Percentiles rank a stretch among this genome's conserved stretches.
Evolutionary conservation across 257 asterid genomes (phyloP).

Genomic region (Capsicum pubescens): DNA sequence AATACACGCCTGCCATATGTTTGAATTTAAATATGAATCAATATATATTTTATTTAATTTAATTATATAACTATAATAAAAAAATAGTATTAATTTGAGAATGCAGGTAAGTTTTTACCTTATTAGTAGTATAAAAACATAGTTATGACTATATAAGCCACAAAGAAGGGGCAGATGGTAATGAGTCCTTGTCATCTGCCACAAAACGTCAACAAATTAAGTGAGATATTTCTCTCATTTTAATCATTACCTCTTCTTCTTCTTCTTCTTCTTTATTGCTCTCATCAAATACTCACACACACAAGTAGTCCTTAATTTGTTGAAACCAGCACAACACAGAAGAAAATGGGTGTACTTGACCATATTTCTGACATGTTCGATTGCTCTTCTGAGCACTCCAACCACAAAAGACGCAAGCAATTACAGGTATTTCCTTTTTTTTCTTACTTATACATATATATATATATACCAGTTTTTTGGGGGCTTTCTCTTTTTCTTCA

Average conservation of each 20-base stretch:
- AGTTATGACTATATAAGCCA: not conserved
- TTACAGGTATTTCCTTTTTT: slow-evolving; percentile 57
- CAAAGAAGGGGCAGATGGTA: not conserved
- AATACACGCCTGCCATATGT: too few relatives aligned
- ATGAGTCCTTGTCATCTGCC: not conserved
- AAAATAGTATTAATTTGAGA: too few relatives aligned
- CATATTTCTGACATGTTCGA: slow-evolving; percentile 80
- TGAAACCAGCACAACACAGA: not conserved
- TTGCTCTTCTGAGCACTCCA: slow-evolving; percentile 64
- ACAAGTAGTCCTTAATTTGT: not conserved
- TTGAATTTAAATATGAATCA: too few relatives aligned
- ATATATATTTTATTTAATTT: too few relatives aligned
- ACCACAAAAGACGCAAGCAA: slow-evolving; percentile 73
- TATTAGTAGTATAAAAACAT: not conserved
- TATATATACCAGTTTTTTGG: not conserved
- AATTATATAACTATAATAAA: too few relatives aligned
- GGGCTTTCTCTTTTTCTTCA: not conserved
- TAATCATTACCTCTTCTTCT: not conserved
- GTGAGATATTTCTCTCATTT: not conserved
- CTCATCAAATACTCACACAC: not conserved
- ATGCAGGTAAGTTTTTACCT: too few relatives aligned
- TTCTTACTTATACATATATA: not conserved
- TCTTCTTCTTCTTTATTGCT: not conserved
- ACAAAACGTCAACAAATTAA: not conserved
- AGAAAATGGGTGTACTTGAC: slow-evolving; percentile 77